phyloP scores from a whole-genome alignment of 78 protist genomes.

The Dictyostelium citrinum region DNA sequence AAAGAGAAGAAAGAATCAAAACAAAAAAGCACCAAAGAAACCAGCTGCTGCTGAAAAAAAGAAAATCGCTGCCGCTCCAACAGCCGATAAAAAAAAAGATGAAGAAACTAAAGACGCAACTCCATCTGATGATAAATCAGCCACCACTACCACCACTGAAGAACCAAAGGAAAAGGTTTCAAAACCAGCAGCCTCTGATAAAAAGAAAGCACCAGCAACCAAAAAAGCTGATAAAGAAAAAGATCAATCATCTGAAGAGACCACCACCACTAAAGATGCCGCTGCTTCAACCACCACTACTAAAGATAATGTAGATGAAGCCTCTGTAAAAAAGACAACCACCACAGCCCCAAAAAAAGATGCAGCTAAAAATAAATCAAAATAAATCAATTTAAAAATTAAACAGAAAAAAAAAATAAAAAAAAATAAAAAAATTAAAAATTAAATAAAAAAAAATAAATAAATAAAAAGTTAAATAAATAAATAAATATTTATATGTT shows the following conservation, averaged over 20 bases:
- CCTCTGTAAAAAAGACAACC: neutral
- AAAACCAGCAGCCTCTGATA: conserved; percentile 6
- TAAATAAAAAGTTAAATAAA: neutral
- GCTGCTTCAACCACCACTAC: neutral
- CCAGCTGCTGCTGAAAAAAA: neutral
- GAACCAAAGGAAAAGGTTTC: neutral
- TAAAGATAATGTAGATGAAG: neutral
- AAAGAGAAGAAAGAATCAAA: neutral
- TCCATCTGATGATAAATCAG: neutral
- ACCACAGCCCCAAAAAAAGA: neutral
- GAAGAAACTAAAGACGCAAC: neutral
- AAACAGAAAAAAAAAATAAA: neutral
- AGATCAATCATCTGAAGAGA: neutral
- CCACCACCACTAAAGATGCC: neutral
- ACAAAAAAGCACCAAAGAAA: neutral
- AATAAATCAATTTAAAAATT: neutral
- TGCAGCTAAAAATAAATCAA: neutral
- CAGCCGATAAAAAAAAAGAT: neutral
- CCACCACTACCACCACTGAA: neutral
- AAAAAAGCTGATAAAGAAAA: neutral
- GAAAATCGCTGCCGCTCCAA: neutral
- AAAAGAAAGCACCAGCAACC: neutral
- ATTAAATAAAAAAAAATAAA: no score
- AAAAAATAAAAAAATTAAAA: neutral
- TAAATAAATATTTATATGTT: neutral